phyloP scores from a whole-genome alignment of 352 stramenopile genomes.

The Phytophthora sp. region DNA sequence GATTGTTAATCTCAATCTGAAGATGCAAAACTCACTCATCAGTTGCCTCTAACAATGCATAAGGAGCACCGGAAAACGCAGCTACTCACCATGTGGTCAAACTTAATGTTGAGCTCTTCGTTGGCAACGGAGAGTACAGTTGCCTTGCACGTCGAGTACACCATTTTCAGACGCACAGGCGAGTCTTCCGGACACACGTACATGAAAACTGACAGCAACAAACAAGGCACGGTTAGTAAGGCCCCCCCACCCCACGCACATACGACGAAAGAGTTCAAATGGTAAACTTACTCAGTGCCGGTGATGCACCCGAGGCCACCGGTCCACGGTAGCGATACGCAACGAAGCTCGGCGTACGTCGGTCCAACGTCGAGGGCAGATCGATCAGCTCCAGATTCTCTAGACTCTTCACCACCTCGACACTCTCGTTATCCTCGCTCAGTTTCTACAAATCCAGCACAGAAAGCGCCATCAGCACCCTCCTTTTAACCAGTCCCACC shows the following conservation, averaged over 20 bases:
- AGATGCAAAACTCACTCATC: slow-evolving; percentile 1
- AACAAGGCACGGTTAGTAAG: not conserved
- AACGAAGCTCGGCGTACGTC: slow-evolving; percentile 77
- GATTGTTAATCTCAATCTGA: slow-evolving; percentile 82
- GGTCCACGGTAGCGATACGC: slow-evolving; percentile 72
- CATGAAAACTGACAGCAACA: slow-evolving; percentile 72
- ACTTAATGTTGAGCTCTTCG: slow-evolving; percentile 63
- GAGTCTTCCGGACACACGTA: slow-evolving; percentile 91
- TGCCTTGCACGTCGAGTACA: slow-evolving; percentile 90
- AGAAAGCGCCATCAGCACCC: not conserved
- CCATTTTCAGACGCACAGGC: slow-evolving; percentile 90
- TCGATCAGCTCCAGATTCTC: slow-evolving; percentile 76
- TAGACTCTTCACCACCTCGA: slow-evolving; percentile 82
- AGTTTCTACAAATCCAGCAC: slow-evolving; percentile 57
- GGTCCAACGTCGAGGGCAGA: slow-evolving; percentile 61
- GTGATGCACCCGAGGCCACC: slow-evolving; percentile 39
- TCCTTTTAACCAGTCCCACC: not conserved
- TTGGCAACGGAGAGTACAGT: slow-evolving; percentile 76
- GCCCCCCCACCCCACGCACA: not conserved
- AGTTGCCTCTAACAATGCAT: too few species aligned
- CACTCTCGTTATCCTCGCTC: slow-evolving; percentile 75
- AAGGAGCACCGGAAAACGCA: too few species aligned
- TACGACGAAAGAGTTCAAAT: not conserved
- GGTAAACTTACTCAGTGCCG: slow-evolving; percentile 45
- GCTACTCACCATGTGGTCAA: slow-evolving; percentile 66